Base-by-base conservation (phyloP, 495 filamentous ascomycete genomes). In the Neurospora sp. region DNA sequence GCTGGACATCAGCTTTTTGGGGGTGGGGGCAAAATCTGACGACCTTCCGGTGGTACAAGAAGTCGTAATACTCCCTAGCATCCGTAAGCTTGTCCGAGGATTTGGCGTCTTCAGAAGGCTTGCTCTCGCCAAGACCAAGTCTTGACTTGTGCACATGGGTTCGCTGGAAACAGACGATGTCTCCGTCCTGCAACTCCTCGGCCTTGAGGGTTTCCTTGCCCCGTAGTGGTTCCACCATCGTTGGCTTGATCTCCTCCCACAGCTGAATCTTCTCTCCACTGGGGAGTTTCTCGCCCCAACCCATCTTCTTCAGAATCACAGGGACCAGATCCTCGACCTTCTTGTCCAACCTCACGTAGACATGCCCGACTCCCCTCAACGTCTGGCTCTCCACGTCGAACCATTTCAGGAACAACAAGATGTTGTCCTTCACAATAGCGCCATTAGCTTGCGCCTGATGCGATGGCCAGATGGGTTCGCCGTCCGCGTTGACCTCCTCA, bases 221-320 rank as follows among this genome's bases (percentile, higher is more conserved):
- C 80, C 97, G 98, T 87, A 98, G 93, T 14, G 88, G 85, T 76
- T 99, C 96, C 77, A 99, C 97, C 95, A 98, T 98, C 70, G 88
- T 91, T 44, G 94, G 93, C 81, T 98, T 98, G 83, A 99, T 98
- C 82, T 99, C 96, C 87, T 98, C 95, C 81, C 88, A 97, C n/a
- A 98, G 87, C 69, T 86, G 80, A 69, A 91, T 85, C 74, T 91
- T 83, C 69, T 86, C 82, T 72, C 89, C 81, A 75, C 78, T 80
- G 0, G 82, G 72, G 18, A 85, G 74, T 74, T 86, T 87, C 1
- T 87, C 83, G n/a, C 90, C 87, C 96, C 96, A 99, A 31, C 89
- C 87, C 95, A 98, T 97, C 78, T 89, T 87, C 78, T 93, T 89
- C 44, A 91, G 84, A 72, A 99, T 97, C 38, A 86, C 83, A 0